A percentile compares a stretch with the other conserved stretches of the same genome.
Conservation (phyloP, 257 asterid genomes). For the Solanum paucissectum region DNA sequence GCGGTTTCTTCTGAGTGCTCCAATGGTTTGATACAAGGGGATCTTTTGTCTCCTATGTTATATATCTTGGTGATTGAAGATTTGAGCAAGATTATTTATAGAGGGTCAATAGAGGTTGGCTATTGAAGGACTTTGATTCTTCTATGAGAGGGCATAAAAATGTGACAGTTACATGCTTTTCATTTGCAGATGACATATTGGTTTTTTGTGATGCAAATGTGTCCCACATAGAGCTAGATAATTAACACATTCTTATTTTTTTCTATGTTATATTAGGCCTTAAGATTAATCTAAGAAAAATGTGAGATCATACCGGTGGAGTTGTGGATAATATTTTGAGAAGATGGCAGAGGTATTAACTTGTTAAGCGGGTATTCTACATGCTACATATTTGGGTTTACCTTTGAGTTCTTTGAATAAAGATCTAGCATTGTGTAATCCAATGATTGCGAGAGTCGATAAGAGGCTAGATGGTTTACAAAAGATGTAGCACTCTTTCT, state of each 20-base stretch:
- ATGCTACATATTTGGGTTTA: background rate
- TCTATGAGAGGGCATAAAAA: background rate
- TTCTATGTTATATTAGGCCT: background rate
- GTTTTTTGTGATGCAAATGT: background rate
- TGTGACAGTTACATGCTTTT: background rate
- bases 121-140: background rate
- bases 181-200: no score
- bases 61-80: background rate
- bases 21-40: background rate
- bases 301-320: background rate
- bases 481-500: background rate
- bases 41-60: background rate
- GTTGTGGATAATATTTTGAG: background rate
- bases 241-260: background rate
- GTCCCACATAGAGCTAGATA: background rate
- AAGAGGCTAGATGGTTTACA: background rate
- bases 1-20: background rate
- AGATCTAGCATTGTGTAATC: background rate
- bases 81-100: background rate
- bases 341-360: background rate
- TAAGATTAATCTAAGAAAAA: background rate
- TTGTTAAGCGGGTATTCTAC: background rate
- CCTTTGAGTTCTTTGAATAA: background rate
- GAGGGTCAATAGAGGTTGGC: background rate
- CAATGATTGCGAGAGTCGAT: background rate